A percentile compares a stretch with the other conserved stretches of the same genome.
Evolutionary conservation across 2,329 filamentous ascomycete genomes (phyloP).

Genomic region (Didymella sp.): DNA sequence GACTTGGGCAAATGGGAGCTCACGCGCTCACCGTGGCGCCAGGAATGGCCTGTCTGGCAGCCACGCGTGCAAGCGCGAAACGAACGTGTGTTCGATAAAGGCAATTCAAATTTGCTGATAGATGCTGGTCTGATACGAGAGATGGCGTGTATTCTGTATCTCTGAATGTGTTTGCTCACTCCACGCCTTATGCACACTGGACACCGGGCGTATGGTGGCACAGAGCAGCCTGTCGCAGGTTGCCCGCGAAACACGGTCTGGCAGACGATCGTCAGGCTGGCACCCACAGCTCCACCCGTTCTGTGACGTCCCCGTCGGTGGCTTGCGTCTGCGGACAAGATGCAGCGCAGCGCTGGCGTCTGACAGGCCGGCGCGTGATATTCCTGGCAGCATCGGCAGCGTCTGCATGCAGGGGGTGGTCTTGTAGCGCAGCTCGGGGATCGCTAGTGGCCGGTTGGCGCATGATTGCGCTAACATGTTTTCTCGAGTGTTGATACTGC

Average conservation of each 20-base stretch:
- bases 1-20: conserved; percentile 37
- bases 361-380: conserved; percentile 40
- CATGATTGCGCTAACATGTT: conserved; percentile 10
- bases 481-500: conserved; percentile 15
- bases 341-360: conserved; percentile 14
- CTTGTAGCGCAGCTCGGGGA: conserved; percentile 15
- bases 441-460: conserved; percentile 7
- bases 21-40: conserved; percentile 36
- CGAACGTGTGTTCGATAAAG: conserved; percentile 12
- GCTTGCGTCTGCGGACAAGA: conserved; percentile 23
- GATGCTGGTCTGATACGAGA: conserved; percentile 9
- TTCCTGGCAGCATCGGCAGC: conserved; percentile 14
- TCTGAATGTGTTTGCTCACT: background rate
- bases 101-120: conserved; percentile 13
- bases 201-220: conserved; percentile 16
- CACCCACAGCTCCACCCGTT: conserved; percentile 22
- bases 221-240: conserved; percentile 8
- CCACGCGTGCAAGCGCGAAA: conserved; percentile 34
- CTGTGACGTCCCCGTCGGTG: conserved; percentile 28
- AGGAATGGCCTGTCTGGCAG: conserved; percentile 25
- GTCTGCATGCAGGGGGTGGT: conserved; percentile 17
- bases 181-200: conserved; percentile 1
- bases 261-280: conserved; percentile 13
- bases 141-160: background rate
- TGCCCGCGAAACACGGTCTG: conserved; percentile 8